Evolutionary conservation across 805 yeast species (phyloP).

Genomic region (Candida anglica): DNA sequence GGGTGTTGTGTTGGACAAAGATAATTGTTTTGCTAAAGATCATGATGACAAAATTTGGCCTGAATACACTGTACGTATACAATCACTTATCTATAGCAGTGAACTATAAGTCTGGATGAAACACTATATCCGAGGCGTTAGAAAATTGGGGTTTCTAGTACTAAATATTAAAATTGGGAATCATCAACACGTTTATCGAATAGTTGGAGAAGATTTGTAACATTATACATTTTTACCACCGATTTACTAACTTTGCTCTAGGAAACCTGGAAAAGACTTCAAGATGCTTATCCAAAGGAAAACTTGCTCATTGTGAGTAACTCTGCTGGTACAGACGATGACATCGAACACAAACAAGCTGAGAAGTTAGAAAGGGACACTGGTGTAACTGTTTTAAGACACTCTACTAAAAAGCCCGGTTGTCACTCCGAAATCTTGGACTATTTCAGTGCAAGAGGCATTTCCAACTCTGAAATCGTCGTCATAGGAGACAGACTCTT

Average conservation of each 20-base stretch:
- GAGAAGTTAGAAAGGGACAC: slow-evolving; percentile 53
- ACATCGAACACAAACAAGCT: slow-evolving; percentile 58
- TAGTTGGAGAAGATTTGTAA: too few species aligned
- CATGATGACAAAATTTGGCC: slow-evolving; percentile 80
- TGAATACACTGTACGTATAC: slow-evolving; percentile 43
- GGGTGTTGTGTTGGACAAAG: slow-evolving; percentile 88
- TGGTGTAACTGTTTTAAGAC: slow-evolving; percentile 68
- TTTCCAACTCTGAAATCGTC: slow-evolving; percentile 54
- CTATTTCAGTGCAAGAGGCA: slow-evolving; percentile 50
- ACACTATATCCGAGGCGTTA: too few species aligned
- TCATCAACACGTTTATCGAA: too few species aligned
- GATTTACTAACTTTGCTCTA: slow-evolving; percentile 21
- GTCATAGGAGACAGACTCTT: slow-evolving; percentile 88
- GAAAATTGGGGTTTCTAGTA: too few species aligned
- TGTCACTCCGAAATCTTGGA: slow-evolving; percentile 65
- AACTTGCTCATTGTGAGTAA: slow-evolving; percentile 77
- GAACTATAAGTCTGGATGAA: too few species aligned
- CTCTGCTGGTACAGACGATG: slow-evolving; percentile 89
- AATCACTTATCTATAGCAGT: not conserved
- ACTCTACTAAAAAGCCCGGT: slow-evolving; percentile 78
- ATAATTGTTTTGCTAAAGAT: slow-evolving; percentile 89
- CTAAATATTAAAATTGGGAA: too few species aligned
- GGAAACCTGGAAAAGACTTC: slow-evolving; percentile 51
- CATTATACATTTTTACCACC: not conserved
- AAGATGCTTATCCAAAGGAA: slow-evolving; percentile 56